These are phyloP conservation scores for Amniculicola lignicola DNA, from an alignment of 495 filamentous ascomycete genomes.

Conservation along the genomic window DNA sequence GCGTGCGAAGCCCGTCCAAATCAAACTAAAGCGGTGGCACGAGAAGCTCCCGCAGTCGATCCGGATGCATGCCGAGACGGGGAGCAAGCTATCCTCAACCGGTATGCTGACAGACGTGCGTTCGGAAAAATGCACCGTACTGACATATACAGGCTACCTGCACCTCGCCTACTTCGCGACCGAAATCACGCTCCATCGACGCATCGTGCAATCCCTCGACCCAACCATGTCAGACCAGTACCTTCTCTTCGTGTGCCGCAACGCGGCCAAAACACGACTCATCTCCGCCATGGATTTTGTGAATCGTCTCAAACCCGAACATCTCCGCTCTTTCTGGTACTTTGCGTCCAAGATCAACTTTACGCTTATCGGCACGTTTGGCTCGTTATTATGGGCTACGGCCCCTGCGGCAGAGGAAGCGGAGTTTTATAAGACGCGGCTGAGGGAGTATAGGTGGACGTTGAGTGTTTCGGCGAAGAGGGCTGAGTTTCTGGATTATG, in stretches of 20 bases:
- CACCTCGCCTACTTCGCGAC: conserved; percentile 82
- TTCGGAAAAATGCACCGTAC: neutral
- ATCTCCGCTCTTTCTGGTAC: conserved; percentile 54
- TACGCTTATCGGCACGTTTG: conserved; percentile 77
- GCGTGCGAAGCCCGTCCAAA: conserved; percentile 76
- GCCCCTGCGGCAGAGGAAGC: conserved; percentile 84
- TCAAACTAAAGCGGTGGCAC: conserved; percentile 82
- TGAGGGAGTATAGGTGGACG: conserved; percentile 93
- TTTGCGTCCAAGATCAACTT: conserved; percentile 79
- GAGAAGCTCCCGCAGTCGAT: conserved; percentile 59
- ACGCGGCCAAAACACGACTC: conserved; percentile 75
- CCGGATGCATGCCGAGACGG: conserved; percentile 57
- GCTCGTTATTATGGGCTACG: conserved; percentile 78
- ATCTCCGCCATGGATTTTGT: conserved; percentile 48
- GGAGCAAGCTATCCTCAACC: conserved; percentile 43
- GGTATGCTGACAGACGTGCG: conserved; percentile 39
- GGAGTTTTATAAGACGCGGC: conserved; percentile 84
- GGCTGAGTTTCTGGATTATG: conserved; percentile 74
- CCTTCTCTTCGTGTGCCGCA: conserved; percentile 91
- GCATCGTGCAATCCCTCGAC: conserved; percentile 71
- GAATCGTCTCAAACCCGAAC: conserved; percentile 42
- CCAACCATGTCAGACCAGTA: conserved; percentile 58
- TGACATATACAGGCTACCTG: conserved; percentile 59
- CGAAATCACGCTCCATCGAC: conserved; percentile 79
- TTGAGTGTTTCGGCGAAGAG: conserved; percentile 78